Evolutionary conservation across 805 yeast genomes (phyloP).

Genomic region (Pichia ethanolica): DNA sequence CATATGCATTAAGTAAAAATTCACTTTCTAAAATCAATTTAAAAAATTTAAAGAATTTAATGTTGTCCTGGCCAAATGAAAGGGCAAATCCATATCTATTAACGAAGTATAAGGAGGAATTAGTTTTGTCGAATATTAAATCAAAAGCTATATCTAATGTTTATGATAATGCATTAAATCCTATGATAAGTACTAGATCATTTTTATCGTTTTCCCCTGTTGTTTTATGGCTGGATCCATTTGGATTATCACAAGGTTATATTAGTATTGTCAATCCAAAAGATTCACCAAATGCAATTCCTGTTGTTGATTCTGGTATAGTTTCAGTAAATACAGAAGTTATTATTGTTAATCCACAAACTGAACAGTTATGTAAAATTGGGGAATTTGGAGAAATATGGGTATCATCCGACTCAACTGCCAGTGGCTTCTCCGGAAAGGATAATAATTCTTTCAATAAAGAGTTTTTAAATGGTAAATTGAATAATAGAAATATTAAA

Average conservation of each 20-base stretch:
- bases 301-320: slow-evolving; percentile 90
- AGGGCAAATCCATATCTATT: slow-evolving; percentile 63
- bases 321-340: slow-evolving; percentile 92
- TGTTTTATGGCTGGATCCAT: slow-evolving; percentile 78
- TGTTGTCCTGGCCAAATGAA: slow-evolving; percentile 63
- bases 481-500: slow-evolving; percentile 50
- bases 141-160: slow-evolving; percentile 67
- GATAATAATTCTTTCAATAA: slow-evolving; percentile 31
- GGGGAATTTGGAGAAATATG: slow-evolving; percentile 97
- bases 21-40: slow-evolving; percentile 3
- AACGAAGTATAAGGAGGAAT: slow-evolving; percentile 50
- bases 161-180: slow-evolving; percentile 73
- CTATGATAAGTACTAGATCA: slow-evolving; percentile 77
- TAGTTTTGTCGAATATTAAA: slow-evolving; percentile 57
- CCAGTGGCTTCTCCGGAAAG: slow-evolving; percentile 46
- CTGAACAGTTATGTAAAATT: slow-evolving; percentile 62
- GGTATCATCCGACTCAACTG: slow-evolving; percentile 88
- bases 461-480: slow-evolving; percentile 49
- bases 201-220: slow-evolving; percentile 85
- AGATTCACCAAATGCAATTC: slow-evolving; percentile 60
- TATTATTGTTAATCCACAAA: slow-evolving; percentile 93
- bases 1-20: slow-evolving; percentile 49
- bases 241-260: slow-evolving; percentile 84
- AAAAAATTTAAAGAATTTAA: slow-evolving; percentile 56
- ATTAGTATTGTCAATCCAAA: slow-evolving; percentile 71